Conservation (phyloP, 441 rosid genomes). For the Jatropha multifida region DNA sequence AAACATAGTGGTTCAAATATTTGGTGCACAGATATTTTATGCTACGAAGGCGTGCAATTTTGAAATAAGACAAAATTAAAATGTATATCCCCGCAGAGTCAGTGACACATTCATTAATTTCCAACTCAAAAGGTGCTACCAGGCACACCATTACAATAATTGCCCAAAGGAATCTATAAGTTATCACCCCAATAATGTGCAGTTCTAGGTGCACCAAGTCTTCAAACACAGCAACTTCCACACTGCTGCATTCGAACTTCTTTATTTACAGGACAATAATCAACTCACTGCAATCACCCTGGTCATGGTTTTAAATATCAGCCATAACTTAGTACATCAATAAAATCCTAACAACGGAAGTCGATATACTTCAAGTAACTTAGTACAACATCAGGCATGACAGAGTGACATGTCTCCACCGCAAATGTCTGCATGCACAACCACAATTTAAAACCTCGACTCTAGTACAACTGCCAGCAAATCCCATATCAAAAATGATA, state of each 20-base stretch:
- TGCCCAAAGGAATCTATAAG: background rate
- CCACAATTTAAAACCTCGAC: too few relatives aligned
- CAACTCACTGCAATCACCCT: background rate
- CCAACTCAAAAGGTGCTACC: background rate
- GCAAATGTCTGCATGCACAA: too few relatives aligned
- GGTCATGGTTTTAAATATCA: too few relatives aligned
- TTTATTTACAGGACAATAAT: background rate
- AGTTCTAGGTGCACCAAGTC: background rate
- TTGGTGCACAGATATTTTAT: background rate
- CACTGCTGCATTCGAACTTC: conserved; percentile 6
- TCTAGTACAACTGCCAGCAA: background rate
- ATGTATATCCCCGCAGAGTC: background rate
- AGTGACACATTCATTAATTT: background rate
- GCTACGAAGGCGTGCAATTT: background rate
- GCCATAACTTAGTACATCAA: too few relatives aligned
- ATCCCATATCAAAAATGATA: background rate
- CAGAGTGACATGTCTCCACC: too few relatives aligned
- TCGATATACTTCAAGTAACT: too few relatives aligned
- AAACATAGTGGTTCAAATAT: background rate
- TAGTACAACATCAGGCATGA: too few relatives aligned
- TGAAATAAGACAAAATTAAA: background rate
- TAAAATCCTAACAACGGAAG: too few relatives aligned
- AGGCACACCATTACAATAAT: background rate
- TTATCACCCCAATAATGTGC: background rate
- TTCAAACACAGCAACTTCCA: background rate